Conservation (phyloP, 2,329 filamentous ascomycete genomes). For the Talaromyces sp. region DNA sequence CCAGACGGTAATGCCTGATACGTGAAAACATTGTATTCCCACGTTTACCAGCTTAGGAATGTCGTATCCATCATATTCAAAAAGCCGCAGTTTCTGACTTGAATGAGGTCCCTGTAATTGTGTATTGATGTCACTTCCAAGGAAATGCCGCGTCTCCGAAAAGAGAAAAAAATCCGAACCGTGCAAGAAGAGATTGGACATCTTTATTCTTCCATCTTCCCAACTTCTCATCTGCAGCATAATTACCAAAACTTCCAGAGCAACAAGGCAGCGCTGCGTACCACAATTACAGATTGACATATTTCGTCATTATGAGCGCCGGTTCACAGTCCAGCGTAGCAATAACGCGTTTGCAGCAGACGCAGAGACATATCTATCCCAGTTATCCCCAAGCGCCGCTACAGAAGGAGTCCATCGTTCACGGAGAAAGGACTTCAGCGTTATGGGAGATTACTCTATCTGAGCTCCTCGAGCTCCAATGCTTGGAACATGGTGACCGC, state of each 20-base stretch:
- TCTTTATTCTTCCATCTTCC: not conserved
- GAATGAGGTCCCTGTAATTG: not conserved
- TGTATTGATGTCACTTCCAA: not conserved
- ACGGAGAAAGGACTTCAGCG: conserved; percentile 63
- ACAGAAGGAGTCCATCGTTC: conserved; percentile 51
- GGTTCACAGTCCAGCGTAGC: conserved; percentile 15
- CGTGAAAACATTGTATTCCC: not conserved
- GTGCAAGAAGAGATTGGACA: not conserved
- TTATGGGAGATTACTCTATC: conserved; percentile 67
- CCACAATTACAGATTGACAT: not conserved
- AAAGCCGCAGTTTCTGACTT: not conserved
- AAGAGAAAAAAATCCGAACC: not conserved
- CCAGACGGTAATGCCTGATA: not conserved
- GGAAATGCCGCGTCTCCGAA: not conserved
- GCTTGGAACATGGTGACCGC: conserved; percentile 57
- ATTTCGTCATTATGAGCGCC: conserved; percentile 1
- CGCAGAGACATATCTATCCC: conserved; percentile 23
- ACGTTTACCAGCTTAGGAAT: not conserved
- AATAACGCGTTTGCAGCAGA: conserved; percentile 20
- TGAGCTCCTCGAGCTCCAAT: conserved; percentile 67
- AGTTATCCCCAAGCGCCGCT: conserved; percentile 18
- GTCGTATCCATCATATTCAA: not conserved
- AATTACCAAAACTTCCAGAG: not conserved
- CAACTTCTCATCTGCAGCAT: not conserved
- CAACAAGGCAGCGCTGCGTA: too few species aligned